Conservation (phyloP, 768 basidiomycete genomes). For the Termitomyces sp. region DNA sequence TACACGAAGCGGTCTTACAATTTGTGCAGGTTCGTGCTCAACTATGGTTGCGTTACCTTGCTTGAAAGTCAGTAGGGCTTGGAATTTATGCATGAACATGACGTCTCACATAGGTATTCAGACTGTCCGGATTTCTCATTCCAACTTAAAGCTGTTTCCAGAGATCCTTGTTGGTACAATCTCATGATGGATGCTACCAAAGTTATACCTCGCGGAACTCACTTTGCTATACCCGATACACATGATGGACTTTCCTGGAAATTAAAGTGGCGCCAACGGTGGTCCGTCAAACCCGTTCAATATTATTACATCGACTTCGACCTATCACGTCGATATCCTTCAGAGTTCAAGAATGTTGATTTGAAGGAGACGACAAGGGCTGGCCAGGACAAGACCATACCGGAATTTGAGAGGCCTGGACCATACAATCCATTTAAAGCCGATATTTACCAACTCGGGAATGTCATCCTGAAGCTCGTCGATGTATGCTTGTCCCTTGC, state of each 20-base stretch:
- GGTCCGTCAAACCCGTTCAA: constrained; percentile 10
- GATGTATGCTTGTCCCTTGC: background rate
- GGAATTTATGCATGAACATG: constrained; percentile 5
- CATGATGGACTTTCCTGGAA: background rate
- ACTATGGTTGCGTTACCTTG: background rate
- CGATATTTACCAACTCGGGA: background rate
- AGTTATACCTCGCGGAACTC: constrained; percentile 1
- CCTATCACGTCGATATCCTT: background rate
- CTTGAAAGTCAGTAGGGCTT: background rate
- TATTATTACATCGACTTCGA: constrained; percentile 2
- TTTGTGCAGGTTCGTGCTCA: background rate
- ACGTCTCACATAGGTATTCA: background rate
- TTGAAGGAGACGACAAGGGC: background rate
- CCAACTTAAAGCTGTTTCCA: background rate
- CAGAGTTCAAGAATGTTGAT: background rate
- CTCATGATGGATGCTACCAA: constrained; percentile 4
- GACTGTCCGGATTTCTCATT: no score
- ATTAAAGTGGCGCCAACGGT: background rate
- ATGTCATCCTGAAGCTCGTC: background rate
- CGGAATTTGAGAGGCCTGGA: background rate
- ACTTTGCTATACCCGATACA: background rate
- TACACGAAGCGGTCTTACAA: background rate
- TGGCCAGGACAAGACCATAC: constrained; percentile 1
- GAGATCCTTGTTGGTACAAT: background rate
- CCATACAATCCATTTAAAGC: constrained; percentile 4